Base-by-base conservation (phyloP, 2,329 filamentous ascomycete species). In the Endoconidiophora polonica region DNA sequence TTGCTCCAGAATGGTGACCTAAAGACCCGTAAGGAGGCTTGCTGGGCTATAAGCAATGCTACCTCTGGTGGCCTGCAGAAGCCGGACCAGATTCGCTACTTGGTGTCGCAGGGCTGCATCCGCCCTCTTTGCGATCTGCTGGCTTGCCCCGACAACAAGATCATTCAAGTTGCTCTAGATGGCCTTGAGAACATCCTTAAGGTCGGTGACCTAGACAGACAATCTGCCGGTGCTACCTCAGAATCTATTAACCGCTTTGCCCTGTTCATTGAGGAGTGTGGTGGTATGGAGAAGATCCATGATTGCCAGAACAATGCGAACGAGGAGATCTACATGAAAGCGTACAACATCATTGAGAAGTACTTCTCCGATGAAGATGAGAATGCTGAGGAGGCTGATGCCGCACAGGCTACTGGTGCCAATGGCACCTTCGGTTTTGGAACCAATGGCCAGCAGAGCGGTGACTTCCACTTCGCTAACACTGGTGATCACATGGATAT, bases 271-370 rank as follows among this genome's bases (percentile, higher is more conserved):
- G 91, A 98, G 69, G 91, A 98, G 68, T 94, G 88, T 58, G 86
- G 87, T 61, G 91, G 91, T 57, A 98, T 98, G 91, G 91, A 96
- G 73, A 96, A 96, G 81, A 96, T 98, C 59, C 91, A 98, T 70
- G 90, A 96, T 60, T 96, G 91, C 77, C 91, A 98, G 74, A 95
- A 93, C 73, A 98, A 98, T 61, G 90, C 90, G 72, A 98, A 98
- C 69, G 91, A 98, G 70, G 91, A 98, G 70, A 98, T 98, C 59
- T 98, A 98, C 76, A 96, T 98, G 90, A 98, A 98, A 79, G 91
- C 91, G 0, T 98, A 96, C 76, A 96, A 94, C 76, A 98, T 98
- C 68, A 98, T 98, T 58, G 91, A 98, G 76, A 95, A 95, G 73
- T 98, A 98, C 77, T 98, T 98, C 72, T 95, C 88, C 0, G 91